A percentile compares a stretch with the other conserved stretches of the same genome.
Conservation (phyloP, 352 stramenopile genomes). For the Globisporangium nagaii region DNA sequence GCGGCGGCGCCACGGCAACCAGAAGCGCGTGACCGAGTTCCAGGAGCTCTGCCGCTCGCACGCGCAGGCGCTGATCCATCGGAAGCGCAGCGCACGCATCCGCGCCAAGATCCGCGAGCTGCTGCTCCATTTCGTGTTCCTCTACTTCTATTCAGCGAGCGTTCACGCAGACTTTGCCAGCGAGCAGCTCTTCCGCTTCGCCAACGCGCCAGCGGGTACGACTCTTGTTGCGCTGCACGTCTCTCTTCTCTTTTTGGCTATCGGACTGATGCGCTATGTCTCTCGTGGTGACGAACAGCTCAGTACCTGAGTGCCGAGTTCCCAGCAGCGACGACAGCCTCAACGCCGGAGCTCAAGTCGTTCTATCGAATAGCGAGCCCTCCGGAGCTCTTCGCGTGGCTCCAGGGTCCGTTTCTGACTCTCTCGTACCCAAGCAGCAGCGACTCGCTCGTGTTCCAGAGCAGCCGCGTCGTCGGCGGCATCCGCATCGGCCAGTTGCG, state of each 20-base stretch:
- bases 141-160: constrained; percentile 33
- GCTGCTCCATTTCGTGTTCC: constrained; percentile 36
- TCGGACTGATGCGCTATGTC: background rate
- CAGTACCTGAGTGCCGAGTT: constrained; percentile 14
- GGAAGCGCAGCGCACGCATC: constrained; percentile 25
- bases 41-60: constrained; percentile 24
- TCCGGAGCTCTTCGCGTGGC: constrained; percentile 23
- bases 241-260: background rate
- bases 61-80: constrained; percentile 21
- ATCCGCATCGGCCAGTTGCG: constrained; percentile 45
- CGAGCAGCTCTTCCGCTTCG: constrained; percentile 34
- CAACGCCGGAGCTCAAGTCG: background rate
- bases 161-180: constrained; percentile 19
- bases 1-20: constrained; percentile 22
- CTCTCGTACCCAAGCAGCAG: constrained; percentile 13
- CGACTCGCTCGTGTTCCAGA: constrained; percentile 11
- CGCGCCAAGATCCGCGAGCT: constrained; percentile 44
- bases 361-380: constrained; percentile 18
- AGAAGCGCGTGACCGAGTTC: constrained; percentile 26
- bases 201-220: constrained; percentile 22
- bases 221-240: background rate
- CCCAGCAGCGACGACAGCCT: background rate
- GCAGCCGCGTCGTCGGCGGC: constrained; percentile 32
- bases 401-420: constrained; percentile 22
- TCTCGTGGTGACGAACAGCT: background rate